A percentile compares a stretch with the other conserved stretches of the same genome.
These are phyloP conservation scores for Termitomyces sp. DNA, from an alignment of 768 basidiomycete genomes.

Conservation along the genomic window DNA sequence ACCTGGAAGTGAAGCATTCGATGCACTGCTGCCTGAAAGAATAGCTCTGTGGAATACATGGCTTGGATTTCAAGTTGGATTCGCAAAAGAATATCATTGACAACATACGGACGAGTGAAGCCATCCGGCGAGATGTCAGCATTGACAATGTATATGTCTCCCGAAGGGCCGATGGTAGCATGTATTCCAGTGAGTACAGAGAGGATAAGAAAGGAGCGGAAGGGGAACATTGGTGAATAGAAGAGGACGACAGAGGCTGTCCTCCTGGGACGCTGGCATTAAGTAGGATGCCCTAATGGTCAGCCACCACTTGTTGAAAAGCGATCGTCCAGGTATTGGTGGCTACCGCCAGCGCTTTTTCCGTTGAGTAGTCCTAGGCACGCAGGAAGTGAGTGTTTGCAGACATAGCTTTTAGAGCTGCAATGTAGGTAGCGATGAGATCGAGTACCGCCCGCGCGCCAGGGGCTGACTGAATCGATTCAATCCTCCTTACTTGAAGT, in stretches of 20 bases:
- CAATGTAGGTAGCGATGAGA: background rate
- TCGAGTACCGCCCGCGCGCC: background rate
- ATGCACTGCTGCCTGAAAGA: background rate
- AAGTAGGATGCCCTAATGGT: background rate
- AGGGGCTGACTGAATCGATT: background rate
- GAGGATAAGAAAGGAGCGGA: background rate
- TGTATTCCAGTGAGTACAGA: background rate
- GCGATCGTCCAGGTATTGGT: background rate
- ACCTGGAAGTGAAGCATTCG: background rate
- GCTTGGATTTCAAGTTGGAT: background rate
- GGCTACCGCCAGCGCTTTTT: background rate
- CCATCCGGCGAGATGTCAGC: background rate
- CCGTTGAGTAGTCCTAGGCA: background rate
- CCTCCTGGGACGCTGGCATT: background rate
- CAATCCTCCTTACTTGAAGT: background rate
- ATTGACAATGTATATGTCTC: slow-evolving; percentile 2
- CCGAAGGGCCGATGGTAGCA: background rate
- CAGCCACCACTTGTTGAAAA: background rate
- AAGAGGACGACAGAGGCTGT: background rate
- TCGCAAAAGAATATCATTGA: background rate
- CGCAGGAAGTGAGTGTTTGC: background rate
- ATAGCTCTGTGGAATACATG: background rate
- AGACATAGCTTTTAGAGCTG: background rate
- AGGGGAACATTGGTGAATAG: background rate
- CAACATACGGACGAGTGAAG: background rate